Conservation (phyloP, 257 asterid genomes). For the Ophiorrhiza pumila region DNA sequence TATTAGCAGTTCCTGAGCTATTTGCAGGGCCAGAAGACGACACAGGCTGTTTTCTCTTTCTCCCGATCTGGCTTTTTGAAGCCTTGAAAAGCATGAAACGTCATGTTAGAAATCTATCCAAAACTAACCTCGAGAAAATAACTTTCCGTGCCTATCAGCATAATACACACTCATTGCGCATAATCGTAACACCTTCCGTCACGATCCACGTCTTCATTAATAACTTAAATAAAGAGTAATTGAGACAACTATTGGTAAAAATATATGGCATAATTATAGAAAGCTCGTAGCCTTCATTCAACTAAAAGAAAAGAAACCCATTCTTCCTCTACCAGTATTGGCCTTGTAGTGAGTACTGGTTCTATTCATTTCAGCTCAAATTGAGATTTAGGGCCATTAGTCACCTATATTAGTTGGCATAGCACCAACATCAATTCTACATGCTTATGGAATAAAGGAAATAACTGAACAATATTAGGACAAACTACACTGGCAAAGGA, state of each 20-base stretch:
- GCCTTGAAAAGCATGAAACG: slow-evolving; percentile 55
- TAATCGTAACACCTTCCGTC: not conserved
- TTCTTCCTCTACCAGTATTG: not conserved
- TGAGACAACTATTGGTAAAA: not conserved
- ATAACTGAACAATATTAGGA: not conserved
- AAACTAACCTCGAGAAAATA: slow-evolving; percentile 1
- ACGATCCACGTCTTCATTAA: not conserved
- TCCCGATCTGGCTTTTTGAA: slow-evolving; percentile 85
- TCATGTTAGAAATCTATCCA: slow-evolving; percentile 38
- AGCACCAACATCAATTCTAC: not conserved
- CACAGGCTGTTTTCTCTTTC: slow-evolving; percentile 88
- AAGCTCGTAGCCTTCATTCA: not conserved
- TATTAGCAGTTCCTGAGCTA: slow-evolving; percentile 97
- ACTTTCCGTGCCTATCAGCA: slow-evolving; percentile 4
- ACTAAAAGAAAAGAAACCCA: not conserved
- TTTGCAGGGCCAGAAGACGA: slow-evolving; percentile 97
- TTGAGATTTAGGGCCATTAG: not conserved
- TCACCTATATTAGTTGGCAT: not conserved
- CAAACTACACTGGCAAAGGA: not conserved
- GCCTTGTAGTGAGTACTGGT: not conserved
- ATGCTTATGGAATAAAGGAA: not conserved
- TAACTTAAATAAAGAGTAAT: not conserved
- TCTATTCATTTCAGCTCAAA: not conserved
- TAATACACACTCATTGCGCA: not conserved
- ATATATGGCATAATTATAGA: no score